Evolutionary conservation across 106 monocot genomes (phyloP).

Genomic region (Alisma plantagoaquatica): DNA sequence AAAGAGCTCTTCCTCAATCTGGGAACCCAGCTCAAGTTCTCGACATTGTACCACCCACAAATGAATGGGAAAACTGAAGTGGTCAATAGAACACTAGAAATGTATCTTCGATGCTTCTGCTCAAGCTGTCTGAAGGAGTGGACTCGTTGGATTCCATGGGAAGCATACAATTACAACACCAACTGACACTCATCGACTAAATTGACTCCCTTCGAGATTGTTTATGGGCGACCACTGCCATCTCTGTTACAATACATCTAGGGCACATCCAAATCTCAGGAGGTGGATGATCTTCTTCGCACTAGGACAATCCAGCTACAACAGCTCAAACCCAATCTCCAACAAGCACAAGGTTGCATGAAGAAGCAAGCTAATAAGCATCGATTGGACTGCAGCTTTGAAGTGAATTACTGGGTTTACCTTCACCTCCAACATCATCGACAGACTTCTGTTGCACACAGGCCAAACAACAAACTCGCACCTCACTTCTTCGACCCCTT

Average conservation of each 20-base stretch:
- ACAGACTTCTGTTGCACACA: not conserved
- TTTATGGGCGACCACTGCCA: not conserved
- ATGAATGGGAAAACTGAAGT: conserved; percentile 7
- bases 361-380: not conserved
- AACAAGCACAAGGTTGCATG: conserved; percentile 1
- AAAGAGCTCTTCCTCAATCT: not conserved
- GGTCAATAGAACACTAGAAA: not conserved
- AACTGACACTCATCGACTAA: not conserved
- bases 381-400: not conserved
- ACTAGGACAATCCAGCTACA: not conserved
- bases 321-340: not conserved
- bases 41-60: conserved; percentile 6
- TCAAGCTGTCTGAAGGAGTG: not conserved
- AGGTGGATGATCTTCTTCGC: not conserved
- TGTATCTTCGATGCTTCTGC: not conserved
- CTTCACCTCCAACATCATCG: not conserved
- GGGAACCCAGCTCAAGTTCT: not conserved
- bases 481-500: not conserved
- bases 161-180: conserved; percentile 3
- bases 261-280: not conserved
- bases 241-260: not conserved
- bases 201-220: not conserved
- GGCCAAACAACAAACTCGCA: not conserved
- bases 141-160: not conserved
- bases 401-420: not conserved